Percentiles rank a stretch among this genome's conserved stretches.
These are phyloP conservation scores for Scutellaria baicalensis DNA, from an alignment of 257 asterid genomes.

Conservation along the genomic window DNA sequence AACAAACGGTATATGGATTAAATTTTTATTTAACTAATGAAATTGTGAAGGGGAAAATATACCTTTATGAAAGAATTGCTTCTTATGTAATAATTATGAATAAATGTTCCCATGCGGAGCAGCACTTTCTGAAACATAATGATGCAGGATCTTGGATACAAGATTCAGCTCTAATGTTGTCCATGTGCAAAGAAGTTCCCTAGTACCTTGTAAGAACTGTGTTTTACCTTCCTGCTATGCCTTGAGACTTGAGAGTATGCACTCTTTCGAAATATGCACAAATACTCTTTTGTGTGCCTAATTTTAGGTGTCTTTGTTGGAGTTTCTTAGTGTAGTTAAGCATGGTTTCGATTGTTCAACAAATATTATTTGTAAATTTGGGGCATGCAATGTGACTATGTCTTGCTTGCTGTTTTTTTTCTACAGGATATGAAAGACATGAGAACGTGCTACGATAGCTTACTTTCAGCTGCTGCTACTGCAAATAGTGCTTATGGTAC, in stretches of 20 bases:
- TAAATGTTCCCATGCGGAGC: slow-evolving; percentile 67
- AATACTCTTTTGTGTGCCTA: not conserved
- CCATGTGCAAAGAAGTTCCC: slow-evolving; percentile 97
- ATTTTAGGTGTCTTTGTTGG: too few relatives aligned
- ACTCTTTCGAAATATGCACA: not conserved
- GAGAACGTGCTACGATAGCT: too few relatives aligned
- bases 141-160: slow-evolving; percentile 99
- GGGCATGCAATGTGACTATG: too few relatives aligned
- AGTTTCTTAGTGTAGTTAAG: too few relatives aligned
- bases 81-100: not conserved
- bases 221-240: not conserved
- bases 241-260: not conserved
- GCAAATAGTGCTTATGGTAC: too few relatives aligned
- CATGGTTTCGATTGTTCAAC: too few relatives aligned
- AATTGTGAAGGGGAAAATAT: not conserved
- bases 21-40: not conserved
- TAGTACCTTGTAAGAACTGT: slow-evolving; percentile 81
- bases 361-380: too few relatives aligned
- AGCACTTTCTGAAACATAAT: slow-evolving; percentile 92
- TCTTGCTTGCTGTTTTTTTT: too few relatives aligned
- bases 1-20: slow-evolving; percentile 71
- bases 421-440: too few relatives aligned
- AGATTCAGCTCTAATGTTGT: slow-evolving; percentile 95
- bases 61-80: not conserved
- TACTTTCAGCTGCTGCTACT: too few relatives aligned